Base-by-base conservation (phyloP, 2,329 filamentous ascomycete genomes). In the Ophioceras dolichostomum region DNA sequence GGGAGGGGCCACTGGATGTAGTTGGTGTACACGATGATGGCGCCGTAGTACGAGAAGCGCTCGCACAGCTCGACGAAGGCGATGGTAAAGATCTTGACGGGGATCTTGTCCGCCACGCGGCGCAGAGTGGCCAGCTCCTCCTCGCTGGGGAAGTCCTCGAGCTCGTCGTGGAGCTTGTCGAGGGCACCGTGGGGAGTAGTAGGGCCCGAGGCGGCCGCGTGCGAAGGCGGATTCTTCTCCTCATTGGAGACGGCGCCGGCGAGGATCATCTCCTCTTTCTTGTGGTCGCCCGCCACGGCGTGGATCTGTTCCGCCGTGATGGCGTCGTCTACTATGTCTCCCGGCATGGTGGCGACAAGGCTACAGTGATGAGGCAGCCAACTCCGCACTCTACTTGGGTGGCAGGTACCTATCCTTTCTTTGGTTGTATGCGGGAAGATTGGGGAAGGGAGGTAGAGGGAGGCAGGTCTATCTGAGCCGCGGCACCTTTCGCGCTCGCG, bases 31-130 rank as follows among this genome's bases (percentile, higher is more conserved):
- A 81, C 67, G 29, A 72, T 67, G 10, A 70, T 72, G 5, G 71
- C 74, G 24, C 80, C 80, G 47, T 83, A 83, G 62, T 82, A 85
- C 3, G 74, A 78, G 55, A 83, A 83, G 24, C 80, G 73, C 56
- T 85, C 80, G 55, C 76, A 82, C 20, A 83, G 53, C 53, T 83
- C 79, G 31, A 83, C 66, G 40, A 83, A 74, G 2, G 73, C 76
- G 42, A 83, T 70, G 21, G 71, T 76, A 49, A 72, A 80, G 9
- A 75, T 61, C 26, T 63, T 67, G 58, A 67, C 66, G 2, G 74
- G 75, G 18, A 83, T 70, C 47, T 64, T 64, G 45, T 68, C 71
- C 9, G 71, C 57, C 1, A 77, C 63, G 43, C 71, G 70, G 20
- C 63, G 64, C 13, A 78, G 59, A 1, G 65, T 70, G 9, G 43